Evolutionary conservation across 2,329 filamentous ascomycete genomes (phyloP).

Genomic region (Ophiostoma quercus): DNA sequence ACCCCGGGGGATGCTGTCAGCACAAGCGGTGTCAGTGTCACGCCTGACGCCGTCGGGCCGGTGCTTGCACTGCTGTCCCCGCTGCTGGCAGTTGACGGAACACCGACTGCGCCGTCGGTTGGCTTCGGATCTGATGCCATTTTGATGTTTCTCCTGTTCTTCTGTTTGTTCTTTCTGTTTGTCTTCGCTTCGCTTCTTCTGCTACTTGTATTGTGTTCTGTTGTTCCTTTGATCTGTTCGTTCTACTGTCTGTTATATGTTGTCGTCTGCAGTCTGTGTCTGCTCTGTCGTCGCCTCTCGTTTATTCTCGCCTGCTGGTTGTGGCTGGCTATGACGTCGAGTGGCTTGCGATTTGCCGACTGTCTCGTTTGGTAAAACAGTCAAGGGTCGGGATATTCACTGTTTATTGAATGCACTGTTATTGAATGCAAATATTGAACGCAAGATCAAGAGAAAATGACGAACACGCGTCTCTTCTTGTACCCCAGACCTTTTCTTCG

Average conservation of each 20-base stretch:
- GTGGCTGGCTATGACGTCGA: constrained; percentile 16
- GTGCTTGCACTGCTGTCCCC: neutral
- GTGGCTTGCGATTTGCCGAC: constrained; percentile 11
- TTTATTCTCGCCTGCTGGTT: neutral
- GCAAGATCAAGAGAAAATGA: neutral
- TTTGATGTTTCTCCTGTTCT: neutral
- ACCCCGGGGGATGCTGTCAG: neutral
- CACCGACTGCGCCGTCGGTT: neutral
- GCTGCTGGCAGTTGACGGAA: neutral
- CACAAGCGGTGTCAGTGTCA: constrained; percentile 4
- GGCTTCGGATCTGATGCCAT: neutral
- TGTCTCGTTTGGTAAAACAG: neutral
- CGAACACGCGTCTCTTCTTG: neutral
- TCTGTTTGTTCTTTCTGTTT: neutral
- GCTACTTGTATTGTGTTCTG: neutral
- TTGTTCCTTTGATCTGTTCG: neutral
- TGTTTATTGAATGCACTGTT: neutral
- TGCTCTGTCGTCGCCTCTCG: neutral
- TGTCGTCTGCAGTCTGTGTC: constrained; percentile 4
- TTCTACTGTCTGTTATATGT: neutral
- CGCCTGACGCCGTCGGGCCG: neutral
- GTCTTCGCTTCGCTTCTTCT: no score
- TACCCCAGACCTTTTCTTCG: neutral
- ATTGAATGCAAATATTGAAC: neutral
- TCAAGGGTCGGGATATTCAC: neutral